Evolutionary conservation across 2,329 filamentous ascomycete genomes (phyloP).

Genomic region (Arthrobotrys sphaeroides): DNA sequence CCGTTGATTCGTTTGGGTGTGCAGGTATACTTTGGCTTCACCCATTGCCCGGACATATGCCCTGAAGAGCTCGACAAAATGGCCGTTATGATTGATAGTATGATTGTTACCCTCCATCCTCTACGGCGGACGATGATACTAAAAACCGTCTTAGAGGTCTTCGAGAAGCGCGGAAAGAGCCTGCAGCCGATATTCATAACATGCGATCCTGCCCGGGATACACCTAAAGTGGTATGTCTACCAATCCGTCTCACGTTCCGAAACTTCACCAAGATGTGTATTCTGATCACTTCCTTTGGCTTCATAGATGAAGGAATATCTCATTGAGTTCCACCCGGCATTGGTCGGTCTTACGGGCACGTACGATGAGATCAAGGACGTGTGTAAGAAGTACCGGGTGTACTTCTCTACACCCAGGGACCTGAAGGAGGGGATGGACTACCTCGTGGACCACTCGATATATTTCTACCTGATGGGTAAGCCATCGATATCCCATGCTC

Average conservation of each 20-base stretch:
- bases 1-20: slow-evolving; percentile 5
- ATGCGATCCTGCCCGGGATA: slow-evolving; percentile 92
- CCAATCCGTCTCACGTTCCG: neutral
- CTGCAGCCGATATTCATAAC: slow-evolving; percentile 89
- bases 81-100: slow-evolving; percentile 86
- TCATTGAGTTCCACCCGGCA: slow-evolving; percentile 86
- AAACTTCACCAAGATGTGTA: too few relatives aligned
- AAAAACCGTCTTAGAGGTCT: slow-evolving; percentile 55
- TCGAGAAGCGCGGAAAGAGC: slow-evolving; percentile 56
- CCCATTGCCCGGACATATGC: slow-evolving; percentile 97
- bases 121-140: neutral
- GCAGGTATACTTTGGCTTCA: slow-evolving; percentile 97
- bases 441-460: slow-evolving; percentile 97
- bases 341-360: slow-evolving; percentile 91
- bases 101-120: neutral
- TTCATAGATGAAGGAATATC: slow-evolving; percentile 75
- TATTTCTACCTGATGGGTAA: slow-evolving; percentile 97
- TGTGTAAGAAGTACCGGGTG: slow-evolving; percentile 95
- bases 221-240: slow-evolving; percentile 72
- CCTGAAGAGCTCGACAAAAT: slow-evolving; percentile 99
- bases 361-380: slow-evolving; percentile 90
- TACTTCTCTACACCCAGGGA: slow-evolving; percentile 94
- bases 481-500: neutral
- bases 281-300: neutral
- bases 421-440: slow-evolving; percentile 92